Base-by-base conservation (phyloP, 1,284 basidiomycete species). In the Sparassis latifolia region DNA sequence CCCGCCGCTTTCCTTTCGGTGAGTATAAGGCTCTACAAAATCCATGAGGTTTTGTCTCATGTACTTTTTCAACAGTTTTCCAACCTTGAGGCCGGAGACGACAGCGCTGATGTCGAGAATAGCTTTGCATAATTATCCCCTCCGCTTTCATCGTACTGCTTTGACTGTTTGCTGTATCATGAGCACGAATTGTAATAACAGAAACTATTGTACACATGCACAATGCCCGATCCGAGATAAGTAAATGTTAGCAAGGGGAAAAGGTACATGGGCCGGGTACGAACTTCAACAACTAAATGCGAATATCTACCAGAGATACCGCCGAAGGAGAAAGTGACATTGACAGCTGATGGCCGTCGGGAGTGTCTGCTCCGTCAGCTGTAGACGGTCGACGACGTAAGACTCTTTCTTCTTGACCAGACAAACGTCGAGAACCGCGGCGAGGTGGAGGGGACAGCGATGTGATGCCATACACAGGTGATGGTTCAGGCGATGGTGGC, bases 51-150 rank as follows among this genome's bases (percentile, higher is more conserved):
- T 28, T 27, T 42, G 40, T 28, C 9, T 42, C 35, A 20, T 42
- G 42, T 29, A 37, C 44, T 10, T 39, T 50, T 44, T 47, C 7
- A 33, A n/a, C 61, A 90, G 82, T 95, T 95, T 62, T 89, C 91
- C 20, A 86, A 78, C 62, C 73, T 95, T 62, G 92, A 93, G 65
- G 80, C 80, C 55, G 87, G 86, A 27, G 91, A 93, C 53, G 90
- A 93, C 62, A 89, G 88, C 53, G 91, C 91, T 31, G 92, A 94
- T 67, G 88, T 94, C 12, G 92, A 94, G 73, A 92, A 95, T 65
- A 86, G 80, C 64, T 87, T 90, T 69, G 83, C 83, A 54, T 90
- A 64, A 68, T 66, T 50, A 33, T 39, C 38, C n/a, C 35, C 35
- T 47, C 28, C 38, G 45, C 27, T 44, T 9, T 44, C 35, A 37